Conservation (phyloP, 306 rosid species). For the Prunus dulcis region DNA sequence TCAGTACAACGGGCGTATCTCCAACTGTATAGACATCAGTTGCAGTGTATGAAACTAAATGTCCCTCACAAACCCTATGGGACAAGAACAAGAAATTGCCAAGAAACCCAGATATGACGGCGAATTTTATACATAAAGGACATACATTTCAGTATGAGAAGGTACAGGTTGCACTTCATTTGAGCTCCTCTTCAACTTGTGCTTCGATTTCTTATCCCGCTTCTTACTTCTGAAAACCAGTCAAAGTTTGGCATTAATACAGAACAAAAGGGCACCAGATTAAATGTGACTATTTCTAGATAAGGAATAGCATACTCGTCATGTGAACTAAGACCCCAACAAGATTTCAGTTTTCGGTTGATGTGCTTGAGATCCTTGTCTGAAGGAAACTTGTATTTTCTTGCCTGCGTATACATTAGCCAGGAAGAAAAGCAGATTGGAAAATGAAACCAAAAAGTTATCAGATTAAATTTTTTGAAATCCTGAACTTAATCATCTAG, state of each 20-base stretch:
- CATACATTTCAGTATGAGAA: conserved; percentile 31
- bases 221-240: conserved; percentile 63
- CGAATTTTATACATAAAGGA: background rate
- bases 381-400: conserved; percentile 60
- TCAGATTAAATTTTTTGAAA: background rate
- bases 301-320: conserved; percentile 60
- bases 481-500: background rate
- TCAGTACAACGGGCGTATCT: background rate
- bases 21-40: background rate
- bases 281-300: conserved; percentile 4
- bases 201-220: conserved; percentile 94
- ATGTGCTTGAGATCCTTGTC: conserved; percentile 89
- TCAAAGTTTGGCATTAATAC: conserved; percentile 7
- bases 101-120: background rate
- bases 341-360: conserved; percentile 74
- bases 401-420: conserved; percentile 43
- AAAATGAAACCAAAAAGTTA: conserved; percentile 25
- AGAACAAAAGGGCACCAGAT: background rate
- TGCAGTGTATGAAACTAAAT: background rate
- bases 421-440: conserved; percentile 25
- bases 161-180: conserved; percentile 40
- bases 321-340: conserved; percentile 83
- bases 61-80: background rate
- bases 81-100: background rate
- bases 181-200: conserved; percentile 76